Evolutionary conservation across 2,329 filamentous ascomycete species (phyloP), one percentile per base, ranked within the genome.

Genomic region (Neofusicoccum laricinum): DNA sequence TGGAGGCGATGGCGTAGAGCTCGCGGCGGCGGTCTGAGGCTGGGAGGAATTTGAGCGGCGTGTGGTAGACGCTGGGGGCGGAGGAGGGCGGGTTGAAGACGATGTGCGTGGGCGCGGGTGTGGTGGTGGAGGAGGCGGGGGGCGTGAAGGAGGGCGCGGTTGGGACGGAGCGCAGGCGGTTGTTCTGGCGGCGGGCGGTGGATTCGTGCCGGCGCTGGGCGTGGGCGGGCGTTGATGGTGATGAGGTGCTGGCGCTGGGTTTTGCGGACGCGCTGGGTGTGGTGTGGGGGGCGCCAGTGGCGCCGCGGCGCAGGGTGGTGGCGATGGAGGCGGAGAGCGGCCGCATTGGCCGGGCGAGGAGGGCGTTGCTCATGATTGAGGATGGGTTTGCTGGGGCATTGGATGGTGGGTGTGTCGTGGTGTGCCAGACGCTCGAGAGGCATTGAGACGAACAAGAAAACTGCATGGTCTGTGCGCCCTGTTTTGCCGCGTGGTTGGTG

Each of bases 1-100:
- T 53, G 10, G 51, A n/a, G 3, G 71, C 71, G 11, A 76, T 68
- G n/a, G 75, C 67, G 69, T 81, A 81, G 34, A 86, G 73, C 46
- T 73, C 70, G 67, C 81, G 77, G 64, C 87, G 81, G 21, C 80
- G 78, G 75, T 90, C 88, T 67, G 81, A 78, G 62, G 79, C 72
- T 4, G 88, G 88, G 7, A 90, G 80, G 73, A 90, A 90, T 68
- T 88, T 87, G 32, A 81, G 76, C 1, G 88, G 88, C 1, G 88
- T 90, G 72, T 88, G 85, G 71, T 86, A 87, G 25, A 86, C 82
- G 66, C 82, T 86, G 7, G 88, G 87, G 6, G 85, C 82, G 32
- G 85, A 85, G 6, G 86, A 86, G 0, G 88, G 88, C 40, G 88
- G 88, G 69, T 90, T 90, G 81, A 86, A 86, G 72, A 90, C 81